Conservation (phyloP, 2,329 filamentous ascomycete genomes). For the Botryotinia calthae region DNA sequence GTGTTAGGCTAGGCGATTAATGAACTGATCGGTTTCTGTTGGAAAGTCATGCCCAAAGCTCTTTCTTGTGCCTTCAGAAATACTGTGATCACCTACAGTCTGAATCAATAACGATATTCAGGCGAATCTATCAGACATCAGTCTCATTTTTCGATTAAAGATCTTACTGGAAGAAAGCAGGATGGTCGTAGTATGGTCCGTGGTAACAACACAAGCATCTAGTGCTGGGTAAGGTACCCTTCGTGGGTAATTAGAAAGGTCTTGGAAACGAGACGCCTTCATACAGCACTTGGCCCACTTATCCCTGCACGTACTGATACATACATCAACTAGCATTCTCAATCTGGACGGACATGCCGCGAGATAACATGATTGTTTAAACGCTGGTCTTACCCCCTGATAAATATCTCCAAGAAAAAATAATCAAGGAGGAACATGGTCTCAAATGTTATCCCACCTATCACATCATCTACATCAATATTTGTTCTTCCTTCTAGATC, state of each 20-base stretch:
- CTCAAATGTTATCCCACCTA: not conserved
- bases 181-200: not conserved
- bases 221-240: slow-evolving; percentile 1
- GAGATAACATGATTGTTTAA: not conserved
- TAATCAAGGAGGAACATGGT: not conserved
- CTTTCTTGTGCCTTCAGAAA: not conserved
- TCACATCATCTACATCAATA: not conserved
- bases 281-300: not conserved
- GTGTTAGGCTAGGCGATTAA: not conserved
- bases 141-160: not conserved
- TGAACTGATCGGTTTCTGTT: not conserved
- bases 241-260: not conserved
- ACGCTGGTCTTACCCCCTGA: not conserved
- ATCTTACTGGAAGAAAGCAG: too few species aligned
- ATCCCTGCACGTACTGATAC: not conserved
- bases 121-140: rapidly evolving
- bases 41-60: not conserved
- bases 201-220: not conserved
- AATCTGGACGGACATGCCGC: not conserved
- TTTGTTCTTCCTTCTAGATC: not conserved
- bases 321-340: not conserved
- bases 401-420: not conserved
- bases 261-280: not conserved
- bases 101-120: not conserved
- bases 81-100: not conserved